Base-by-base conservation (phyloP, 2,329 filamentous ascomycete genomes). In the Pezicula radicicola region DNA sequence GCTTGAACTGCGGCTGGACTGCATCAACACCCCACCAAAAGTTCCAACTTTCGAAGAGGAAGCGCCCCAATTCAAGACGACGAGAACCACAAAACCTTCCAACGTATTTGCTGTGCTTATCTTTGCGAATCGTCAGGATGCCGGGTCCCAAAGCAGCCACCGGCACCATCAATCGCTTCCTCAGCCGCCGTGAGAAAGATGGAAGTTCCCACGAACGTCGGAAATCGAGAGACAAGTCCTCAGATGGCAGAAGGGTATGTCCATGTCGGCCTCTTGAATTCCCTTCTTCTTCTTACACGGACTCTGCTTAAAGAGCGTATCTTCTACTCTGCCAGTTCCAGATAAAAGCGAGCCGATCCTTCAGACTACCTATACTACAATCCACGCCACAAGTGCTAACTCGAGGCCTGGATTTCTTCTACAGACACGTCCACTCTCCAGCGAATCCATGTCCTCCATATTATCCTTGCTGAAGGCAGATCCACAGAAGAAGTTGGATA, bases 141-240 rank as follows among this genome's bases (percentile, higher is more conserved):
- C 15, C 72, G 6, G 42, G 12, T 28, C 13, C 42, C 15, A 45
- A 45, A 33, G 27, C 27, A n/a, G 42, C 18, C 9, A n/a, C 42
- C 8, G 42, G 42, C 63, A 73, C 71, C 64, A 72, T 79, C 56
- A 84, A 81, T 66, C 84, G 86, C 63, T 85, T 91, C 67, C 81
- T 89, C 54, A 88, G 82, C 68, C 76, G 86, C 60, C 81, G 86
- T 59, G 87, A 89, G 63, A 90, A 81, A 70, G 77, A 76, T 67
- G 75, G 72, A 54, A 40, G 25, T 16, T 60, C 66, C 36, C 78
- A 82, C 59, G 74, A 73, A 52, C 77, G 80, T 54, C 76, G 75
- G 62, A 82, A 79, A 61, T 83, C 80, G 44, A 74, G 75, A 18
- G 79, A 83, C 50, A 74, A 78, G 21, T 68, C 71, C 21, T 37